Evolutionary conservation across 2,329 filamentous ascomycete genomes (phyloP), one percentile per base, ranked within the genome.

Genomic region (Verticillium tricorpus): DNA sequence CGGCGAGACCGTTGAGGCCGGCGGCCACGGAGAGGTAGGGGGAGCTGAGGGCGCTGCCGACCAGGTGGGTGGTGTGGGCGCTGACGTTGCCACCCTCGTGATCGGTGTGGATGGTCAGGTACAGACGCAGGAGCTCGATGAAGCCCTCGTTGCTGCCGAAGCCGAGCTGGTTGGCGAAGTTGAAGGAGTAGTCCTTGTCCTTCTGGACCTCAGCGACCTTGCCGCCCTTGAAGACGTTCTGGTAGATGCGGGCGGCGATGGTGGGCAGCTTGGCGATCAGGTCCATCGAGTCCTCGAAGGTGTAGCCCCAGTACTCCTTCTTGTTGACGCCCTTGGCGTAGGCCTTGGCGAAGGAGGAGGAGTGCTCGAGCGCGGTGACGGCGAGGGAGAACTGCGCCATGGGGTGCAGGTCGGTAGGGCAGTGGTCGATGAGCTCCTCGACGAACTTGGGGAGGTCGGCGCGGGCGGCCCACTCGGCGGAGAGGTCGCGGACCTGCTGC

Each of bases 161-260:
- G 74, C 95, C 95, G 72, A 99, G 92, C 88, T 97, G 93, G 89
- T 98, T 98, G 81, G 95, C 93, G 78, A 99, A 91, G 90, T 99
- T 99, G 91, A 90, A 99, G 72, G 89, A 87, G 85, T 97, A 99
- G 78, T 99, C 95, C 91, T 98, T 95, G 84, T 98, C 94, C 87
- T 97, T 96, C 86, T 98, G 89, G 78, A 97, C 87, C 61, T 93
- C 78, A 64, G 92, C 91, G 70, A 99, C 94, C 89, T 98, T 98
- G 83, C 95, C 95, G 76, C 96, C 95, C 89, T 98, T 97, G 92
- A 96, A 99, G 78, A 98, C 90, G 80, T 99, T 99, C 85, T 96
- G 95, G 89, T 99, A 99, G 87, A 99, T 99, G 83, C 93, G 92
- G 67, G 95, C 85, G 68, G 95, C 95, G 74, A 99, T 97, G 78